A percentile compares a stretch with the other conserved stretches of the same genome.
Conservation (phyloP, 2,329 filamentous ascomycete genomes). For the Xylariaceae sp. region DNA sequence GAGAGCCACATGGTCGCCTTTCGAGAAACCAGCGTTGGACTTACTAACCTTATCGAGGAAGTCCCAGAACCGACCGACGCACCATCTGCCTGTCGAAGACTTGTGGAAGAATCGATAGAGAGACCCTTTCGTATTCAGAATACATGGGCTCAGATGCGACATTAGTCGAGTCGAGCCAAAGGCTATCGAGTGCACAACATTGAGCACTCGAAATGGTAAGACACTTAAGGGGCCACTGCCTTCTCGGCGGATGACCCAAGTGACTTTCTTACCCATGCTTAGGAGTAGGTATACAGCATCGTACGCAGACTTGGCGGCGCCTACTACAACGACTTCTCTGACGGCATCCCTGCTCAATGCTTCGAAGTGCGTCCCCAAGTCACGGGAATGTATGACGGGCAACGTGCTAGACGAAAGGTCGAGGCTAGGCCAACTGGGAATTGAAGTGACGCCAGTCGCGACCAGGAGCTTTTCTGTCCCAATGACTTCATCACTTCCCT, state of each 20-base stretch:
- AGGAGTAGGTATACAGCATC: constrained; percentile 26
- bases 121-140: constrained; percentile 17
- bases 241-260: constrained; percentile 25
- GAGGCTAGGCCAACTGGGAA: constrained; percentile 20
- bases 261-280: constrained; percentile 23
- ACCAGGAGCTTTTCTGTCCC: constrained; percentile 29
- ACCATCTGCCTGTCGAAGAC: constrained; percentile 16
- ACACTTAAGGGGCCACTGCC: constrained; percentile 21
- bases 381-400: constrained; percentile 23
- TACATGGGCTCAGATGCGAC: constrained; percentile 22
- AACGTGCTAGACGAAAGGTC: constrained; percentile 13
- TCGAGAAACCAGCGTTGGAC: constrained; percentile 18
- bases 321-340: constrained; percentile 20
- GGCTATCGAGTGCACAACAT: constrained; percentile 19
- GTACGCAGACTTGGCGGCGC: constrained; percentile 27
- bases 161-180: constrained; percentile 22
- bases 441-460: constrained; percentile 31
- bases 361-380: constrained; percentile 18
- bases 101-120: constrained; percentile 19
- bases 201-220: constrained; percentile 20
- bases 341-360: constrained; percentile 10
- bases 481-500: constrained; percentile 13
- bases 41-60: constrained; percentile 20
- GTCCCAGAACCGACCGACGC: constrained; percentile 19
- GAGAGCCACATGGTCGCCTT: constrained; percentile 20